Evolutionary conservation across 2,329 filamentous ascomycete species (phyloP).

Genomic region (Verticillium tricorpus): DNA sequence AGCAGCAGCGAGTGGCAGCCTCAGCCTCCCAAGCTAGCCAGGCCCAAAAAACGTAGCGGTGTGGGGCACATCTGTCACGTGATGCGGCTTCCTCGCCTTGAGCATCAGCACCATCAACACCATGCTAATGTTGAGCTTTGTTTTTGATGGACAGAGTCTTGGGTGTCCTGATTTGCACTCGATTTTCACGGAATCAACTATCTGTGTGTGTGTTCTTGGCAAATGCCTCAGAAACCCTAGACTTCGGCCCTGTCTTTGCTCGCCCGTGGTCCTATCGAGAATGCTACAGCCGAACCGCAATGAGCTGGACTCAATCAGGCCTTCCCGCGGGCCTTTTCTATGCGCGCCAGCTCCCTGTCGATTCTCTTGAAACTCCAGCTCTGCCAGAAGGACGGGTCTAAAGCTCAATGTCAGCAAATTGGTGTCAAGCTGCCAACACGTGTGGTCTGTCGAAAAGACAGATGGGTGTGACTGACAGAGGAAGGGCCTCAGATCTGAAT

Average conservation of each 20-base stretch:
- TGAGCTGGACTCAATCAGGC: background rate
- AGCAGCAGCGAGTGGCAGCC: background rate
- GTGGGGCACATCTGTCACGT: background rate
- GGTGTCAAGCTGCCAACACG: slow-evolving; percentile 5
- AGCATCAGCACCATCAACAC: background rate
- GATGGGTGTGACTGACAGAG: slow-evolving; percentile 8
- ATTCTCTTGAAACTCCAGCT: slow-evolving; percentile 34
- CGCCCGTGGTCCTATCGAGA: too few species aligned
- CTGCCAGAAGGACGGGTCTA: slow-evolving; percentile 28
- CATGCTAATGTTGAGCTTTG: too few species aligned
- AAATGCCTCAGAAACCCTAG: too few species aligned
- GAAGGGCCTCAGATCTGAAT: slow-evolving; percentile 15
- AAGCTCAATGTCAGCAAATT: slow-evolving; percentile 7
- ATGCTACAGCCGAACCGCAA: too few species aligned
- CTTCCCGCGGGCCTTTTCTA: slow-evolving; percentile 20
- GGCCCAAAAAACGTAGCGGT: background rate
- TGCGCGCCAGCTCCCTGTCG: slow-evolving; percentile 27
- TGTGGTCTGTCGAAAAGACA: slow-evolving; percentile 6
- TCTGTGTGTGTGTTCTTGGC: too few species aligned
- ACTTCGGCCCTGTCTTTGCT: too few species aligned
- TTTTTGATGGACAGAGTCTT: too few species aligned
- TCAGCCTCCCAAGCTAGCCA: background rate
- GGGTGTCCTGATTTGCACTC: too few species aligned
- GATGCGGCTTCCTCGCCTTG: background rate
- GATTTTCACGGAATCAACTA: too few species aligned